Conservation (phyloP, 1,139 yeast species). For the Pneumocystis jirovecii region DNA sequence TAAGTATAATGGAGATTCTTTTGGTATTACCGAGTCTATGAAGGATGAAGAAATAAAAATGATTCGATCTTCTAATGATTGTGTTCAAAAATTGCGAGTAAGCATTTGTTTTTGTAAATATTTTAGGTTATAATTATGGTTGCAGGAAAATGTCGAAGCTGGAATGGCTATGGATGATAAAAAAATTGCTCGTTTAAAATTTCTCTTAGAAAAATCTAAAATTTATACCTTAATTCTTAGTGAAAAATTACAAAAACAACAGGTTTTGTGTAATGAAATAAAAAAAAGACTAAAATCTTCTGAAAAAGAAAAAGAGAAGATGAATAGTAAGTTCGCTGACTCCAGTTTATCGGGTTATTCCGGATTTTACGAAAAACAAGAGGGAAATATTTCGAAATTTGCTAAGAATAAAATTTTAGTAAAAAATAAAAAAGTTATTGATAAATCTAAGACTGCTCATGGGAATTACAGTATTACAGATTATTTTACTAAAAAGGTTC, state of each 20-base stretch:
- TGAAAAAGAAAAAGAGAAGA: slow-evolving; percentile 5
- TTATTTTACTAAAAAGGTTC: background rate
- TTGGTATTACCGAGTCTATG: background rate
- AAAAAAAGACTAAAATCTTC: slow-evolving; percentile 18
- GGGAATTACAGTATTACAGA: slow-evolving; percentile 6
- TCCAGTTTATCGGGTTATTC: slow-evolving; percentile 3
- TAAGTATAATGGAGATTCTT: background rate
- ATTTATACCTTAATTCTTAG: slow-evolving; percentile 71
- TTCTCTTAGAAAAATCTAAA: slow-evolving; percentile 66
- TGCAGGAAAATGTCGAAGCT: background rate
- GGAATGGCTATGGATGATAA: background rate
- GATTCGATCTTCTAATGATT: background rate
- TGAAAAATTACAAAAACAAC: slow-evolving; percentile 40
- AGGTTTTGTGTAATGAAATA: slow-evolving; percentile 31
- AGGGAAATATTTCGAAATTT: slow-evolving; percentile 4
- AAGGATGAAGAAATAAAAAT: background rate
- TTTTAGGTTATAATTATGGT: background rate
- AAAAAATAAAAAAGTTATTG: background rate
- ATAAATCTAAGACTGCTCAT: background rate
- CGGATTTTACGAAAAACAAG: slow-evolving; percentile 15
- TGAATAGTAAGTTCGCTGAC: background rate
- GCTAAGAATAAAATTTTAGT: background rate
- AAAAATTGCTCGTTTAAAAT: slow-evolving; percentile 34
- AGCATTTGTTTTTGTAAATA: background rate
- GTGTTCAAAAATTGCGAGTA: background rate